A percentile compares a stretch with the other conserved stretches of the same genome.
Evolutionary conservation across 768 basidiomycete genomes (phyloP).

Genomic region (Lactarius evosmus): DNA sequence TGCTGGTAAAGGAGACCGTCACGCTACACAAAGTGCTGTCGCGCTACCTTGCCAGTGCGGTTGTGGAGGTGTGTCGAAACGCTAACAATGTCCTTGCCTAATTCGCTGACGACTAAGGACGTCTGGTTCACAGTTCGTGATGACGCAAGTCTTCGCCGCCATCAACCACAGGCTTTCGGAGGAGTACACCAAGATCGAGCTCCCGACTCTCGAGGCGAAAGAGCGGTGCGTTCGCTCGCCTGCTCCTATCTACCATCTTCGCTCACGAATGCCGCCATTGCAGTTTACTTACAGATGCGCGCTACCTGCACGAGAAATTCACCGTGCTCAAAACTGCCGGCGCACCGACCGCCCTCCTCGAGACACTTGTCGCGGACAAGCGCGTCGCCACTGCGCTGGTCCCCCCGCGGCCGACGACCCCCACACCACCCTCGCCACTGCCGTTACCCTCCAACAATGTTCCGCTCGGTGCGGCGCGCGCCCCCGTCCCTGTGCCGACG

Average conservation of each 20-base stretch:
- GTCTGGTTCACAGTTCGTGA: slow-evolving; percentile 62
- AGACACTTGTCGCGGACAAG: slow-evolving; percentile 84
- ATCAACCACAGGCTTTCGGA: slow-evolving; percentile 89
- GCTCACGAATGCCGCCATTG: slow-evolving; percentile 17
- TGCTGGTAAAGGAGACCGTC: slow-evolving; percentile 91
- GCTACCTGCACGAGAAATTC: slow-evolving; percentile 71
- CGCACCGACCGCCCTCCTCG: slow-evolving; percentile 73
- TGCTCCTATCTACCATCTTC: slow-evolving; percentile 7
- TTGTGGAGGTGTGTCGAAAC: slow-evolving; percentile 69
- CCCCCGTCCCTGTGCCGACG: neutral
- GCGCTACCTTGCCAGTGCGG: slow-evolving; percentile 72
- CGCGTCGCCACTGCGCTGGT: neutral
- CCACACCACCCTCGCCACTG: slow-evolving; percentile 8
- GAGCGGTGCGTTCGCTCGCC: slow-evolving; percentile 54
- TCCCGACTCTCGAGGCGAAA: slow-evolving; percentile 82
- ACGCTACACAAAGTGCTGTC: slow-evolving; percentile 95
- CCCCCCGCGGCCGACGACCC: slow-evolving; percentile 8
- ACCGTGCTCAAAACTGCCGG: slow-evolving; percentile 64
- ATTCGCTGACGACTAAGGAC: slow-evolving; percentile 11
- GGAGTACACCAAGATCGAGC: slow-evolving; percentile 77
- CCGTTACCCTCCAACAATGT: slow-evolving; percentile 20
- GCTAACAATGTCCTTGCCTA: neutral
- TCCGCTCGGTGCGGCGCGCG: slow-evolving; percentile 16
- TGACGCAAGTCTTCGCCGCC: slow-evolving; percentile 91
- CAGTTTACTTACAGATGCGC: slow-evolving; percentile 80